A percentile compares a stretch with the other conserved stretches of the same genome.
Conservation (phyloP, 495 filamentous ascomycete species). For the Sordaria brevicollis region DNA sequence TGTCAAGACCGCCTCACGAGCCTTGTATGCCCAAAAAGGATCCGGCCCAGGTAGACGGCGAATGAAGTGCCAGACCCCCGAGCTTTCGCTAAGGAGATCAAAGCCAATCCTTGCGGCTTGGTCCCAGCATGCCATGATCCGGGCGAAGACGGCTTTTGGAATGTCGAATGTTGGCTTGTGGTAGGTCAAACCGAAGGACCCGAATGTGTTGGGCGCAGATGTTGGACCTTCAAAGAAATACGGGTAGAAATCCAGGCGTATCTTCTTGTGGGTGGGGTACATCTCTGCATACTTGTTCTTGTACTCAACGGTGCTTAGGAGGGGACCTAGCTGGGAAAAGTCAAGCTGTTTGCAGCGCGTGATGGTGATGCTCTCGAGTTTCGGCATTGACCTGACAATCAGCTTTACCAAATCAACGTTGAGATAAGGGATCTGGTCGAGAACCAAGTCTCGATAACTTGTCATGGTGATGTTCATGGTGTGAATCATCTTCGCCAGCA, state of each 20-base stretch:
- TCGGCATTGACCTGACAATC: slow-evolving; percentile 14
- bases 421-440: slow-evolving; percentile 15
- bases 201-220: neutral
- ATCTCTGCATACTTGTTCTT: neutral
- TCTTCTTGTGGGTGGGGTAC: neutral
- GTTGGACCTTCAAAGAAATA: slow-evolving; percentile 14
- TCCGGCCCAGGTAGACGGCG: slow-evolving; percentile 16
- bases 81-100: slow-evolving; percentile 17
- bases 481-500: neutral
- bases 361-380: slow-evolving; percentile 12
- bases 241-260: slow-evolving; percentile 14
- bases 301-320: slow-evolving; percentile 6
- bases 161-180: slow-evolving; percentile 15
- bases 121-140: slow-evolving; percentile 1
- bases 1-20: slow-evolving; percentile 11
- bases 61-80: slow-evolving; percentile 15
- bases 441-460: slow-evolving; percentile 9
- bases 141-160: slow-evolving; percentile 10
- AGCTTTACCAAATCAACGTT: slow-evolving; percentile 5
- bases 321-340: slow-evolving; percentile 8
- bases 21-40: slow-evolving; percentile 17
- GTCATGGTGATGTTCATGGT: neutral
- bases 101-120: slow-evolving; percentile 10
- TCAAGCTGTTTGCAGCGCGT: slow-evolving; percentile 15
- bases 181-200: slow-evolving; percentile 15